These are phyloP conservation scores for Inga laurina DNA, from an alignment of 306 rosid genomes.

Conservation along the genomic window DNA sequence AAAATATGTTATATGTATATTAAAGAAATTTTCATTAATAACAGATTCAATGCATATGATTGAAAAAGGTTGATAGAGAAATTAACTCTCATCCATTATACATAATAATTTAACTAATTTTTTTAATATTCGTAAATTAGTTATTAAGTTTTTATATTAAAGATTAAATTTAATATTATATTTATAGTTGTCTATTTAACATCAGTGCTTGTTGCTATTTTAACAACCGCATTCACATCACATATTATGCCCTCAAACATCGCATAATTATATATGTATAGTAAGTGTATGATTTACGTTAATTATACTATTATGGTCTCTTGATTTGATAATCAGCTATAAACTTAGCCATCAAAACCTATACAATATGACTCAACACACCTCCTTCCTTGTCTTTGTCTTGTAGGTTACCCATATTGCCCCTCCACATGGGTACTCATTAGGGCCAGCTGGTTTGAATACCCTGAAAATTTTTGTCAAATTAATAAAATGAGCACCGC, in stretches of 20 bases:
- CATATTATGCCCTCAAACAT: not conserved
- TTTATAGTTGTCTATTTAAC: too few relatives aligned
- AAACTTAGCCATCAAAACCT: not conserved
- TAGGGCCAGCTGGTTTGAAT: not conserved
- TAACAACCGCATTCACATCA: not conserved
- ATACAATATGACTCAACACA: not conserved
- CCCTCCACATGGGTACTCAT: not conserved
- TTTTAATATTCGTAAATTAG: too few relatives aligned
- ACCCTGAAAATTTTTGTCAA: not conserved
- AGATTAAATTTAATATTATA: too few relatives aligned
- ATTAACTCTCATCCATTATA: too few relatives aligned
- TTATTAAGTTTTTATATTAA: too few relatives aligned
- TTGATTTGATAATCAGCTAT: not conserved
- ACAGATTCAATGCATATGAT: too few relatives aligned
- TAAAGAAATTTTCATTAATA: too few relatives aligned
- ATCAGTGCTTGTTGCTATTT: too few relatives aligned
- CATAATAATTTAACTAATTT: too few relatives aligned
- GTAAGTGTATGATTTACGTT: not conserved
- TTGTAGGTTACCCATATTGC: not conserved
- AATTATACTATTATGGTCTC: not conserved
- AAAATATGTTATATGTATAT: too few relatives aligned
- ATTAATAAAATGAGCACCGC: not conserved
- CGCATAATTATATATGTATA: not conserved
- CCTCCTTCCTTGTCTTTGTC: not conserved
- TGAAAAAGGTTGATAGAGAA: too few relatives aligned